Evolutionary conservation across 192 early-diverging fungal genomes (phyloP).

Genomic region (Gonapodya prolifera): DNA sequence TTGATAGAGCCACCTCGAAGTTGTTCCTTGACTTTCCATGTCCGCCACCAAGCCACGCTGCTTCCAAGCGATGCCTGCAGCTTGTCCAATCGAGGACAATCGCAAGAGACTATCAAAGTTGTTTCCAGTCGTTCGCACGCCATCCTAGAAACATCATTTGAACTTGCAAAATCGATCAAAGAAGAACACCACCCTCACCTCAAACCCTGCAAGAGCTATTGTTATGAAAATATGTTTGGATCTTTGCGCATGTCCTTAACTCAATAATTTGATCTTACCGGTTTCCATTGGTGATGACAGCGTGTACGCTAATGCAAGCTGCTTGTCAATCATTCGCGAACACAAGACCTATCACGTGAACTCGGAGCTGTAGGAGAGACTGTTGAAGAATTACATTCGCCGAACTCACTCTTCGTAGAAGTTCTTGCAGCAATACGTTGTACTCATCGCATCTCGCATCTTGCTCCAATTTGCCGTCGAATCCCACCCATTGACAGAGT

Average conservation of each 20-base stretch:
- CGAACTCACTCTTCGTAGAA: background rate
- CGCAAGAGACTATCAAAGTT: slow-evolving; percentile 27
- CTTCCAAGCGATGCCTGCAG: slow-evolving; percentile 46
- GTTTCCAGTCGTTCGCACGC: slow-evolving; percentile 19
- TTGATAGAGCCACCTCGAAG: slow-evolving; percentile 57
- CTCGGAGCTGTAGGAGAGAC: slow-evolving; percentile 7
- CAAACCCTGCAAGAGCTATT: too few relatives aligned
- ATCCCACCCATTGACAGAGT: slow-evolving; percentile 1
- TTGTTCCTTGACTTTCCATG: slow-evolving; percentile 38
- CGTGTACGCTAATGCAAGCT: slow-evolving; percentile 26
- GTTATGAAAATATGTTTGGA: slow-evolving; percentile 26
- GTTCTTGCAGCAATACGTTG: background rate
- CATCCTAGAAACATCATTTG: slow-evolving; percentile 17
- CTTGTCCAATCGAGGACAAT: slow-evolving; percentile 42
- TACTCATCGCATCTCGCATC: too few relatives aligned
- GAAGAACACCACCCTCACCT: too few relatives aligned
- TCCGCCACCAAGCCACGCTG: slow-evolving; percentile 46
- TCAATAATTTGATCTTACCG: slow-evolving; percentile 13
- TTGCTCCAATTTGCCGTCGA: too few relatives aligned
- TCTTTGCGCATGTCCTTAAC: slow-evolving; percentile 16
- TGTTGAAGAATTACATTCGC: background rate
- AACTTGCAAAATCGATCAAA: slow-evolving; percentile 19
- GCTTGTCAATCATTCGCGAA: slow-evolving; percentile 24
- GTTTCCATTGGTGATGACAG: slow-evolving; percentile 17
- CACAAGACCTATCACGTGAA: slow-evolving; percentile 14